These are phyloP conservation scores for Ustilago tritici DNA, from an alignment of 1,284 basidiomycete species.

Conservation along the genomic window DNA sequence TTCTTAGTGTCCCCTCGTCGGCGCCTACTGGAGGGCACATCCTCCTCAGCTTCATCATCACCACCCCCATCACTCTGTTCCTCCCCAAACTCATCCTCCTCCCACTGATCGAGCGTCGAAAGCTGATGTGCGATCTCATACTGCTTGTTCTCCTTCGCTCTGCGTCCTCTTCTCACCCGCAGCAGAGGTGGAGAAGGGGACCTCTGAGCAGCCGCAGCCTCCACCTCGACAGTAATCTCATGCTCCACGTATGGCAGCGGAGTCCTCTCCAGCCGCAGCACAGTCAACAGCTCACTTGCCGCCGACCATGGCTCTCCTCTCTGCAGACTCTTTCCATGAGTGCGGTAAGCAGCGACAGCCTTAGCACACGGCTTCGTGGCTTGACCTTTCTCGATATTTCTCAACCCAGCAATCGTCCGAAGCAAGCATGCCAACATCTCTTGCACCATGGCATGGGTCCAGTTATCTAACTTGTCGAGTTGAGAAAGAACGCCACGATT, in stretches of 20 bases:
- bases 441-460: slow-evolving; percentile 52
- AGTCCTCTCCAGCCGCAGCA: slow-evolving; percentile 13
- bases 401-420: slow-evolving; percentile 48
- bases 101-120: slow-evolving; percentile 38
- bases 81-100: slow-evolving; percentile 41
- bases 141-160: slow-evolving; percentile 40
- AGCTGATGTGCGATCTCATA: slow-evolving; percentile 38
- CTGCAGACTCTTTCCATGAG: slow-evolving; percentile 33
- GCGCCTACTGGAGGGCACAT: slow-evolving; percentile 18
- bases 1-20: slow-evolving; percentile 17
- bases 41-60: slow-evolving; percentile 18
- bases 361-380: slow-evolving; percentile 36
- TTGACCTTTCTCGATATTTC: slow-evolving; percentile 53
- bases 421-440: slow-evolving; percentile 51
- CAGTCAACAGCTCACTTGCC: slow-evolving; percentile 29
- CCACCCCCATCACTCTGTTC: slow-evolving; percentile 9
- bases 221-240: slow-evolving; percentile 37
- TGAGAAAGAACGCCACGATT: slow-evolving; percentile 38
- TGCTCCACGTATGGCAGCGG: slow-evolving; percentile 46
- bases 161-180: slow-evolving; percentile 28
- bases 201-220: slow-evolving; percentile 35
- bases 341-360: slow-evolving; percentile 35
- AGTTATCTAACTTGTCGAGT: slow-evolving; percentile 57
- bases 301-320: slow-evolving; percentile 56
- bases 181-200: slow-evolving; percentile 27